A percentile compares a stretch with the other conserved stretches of the same genome.
Evolutionary conservation across 371 early-diverging fungal genomes (phyloP).

Genomic region (Lichtheimia ornata): DNA sequence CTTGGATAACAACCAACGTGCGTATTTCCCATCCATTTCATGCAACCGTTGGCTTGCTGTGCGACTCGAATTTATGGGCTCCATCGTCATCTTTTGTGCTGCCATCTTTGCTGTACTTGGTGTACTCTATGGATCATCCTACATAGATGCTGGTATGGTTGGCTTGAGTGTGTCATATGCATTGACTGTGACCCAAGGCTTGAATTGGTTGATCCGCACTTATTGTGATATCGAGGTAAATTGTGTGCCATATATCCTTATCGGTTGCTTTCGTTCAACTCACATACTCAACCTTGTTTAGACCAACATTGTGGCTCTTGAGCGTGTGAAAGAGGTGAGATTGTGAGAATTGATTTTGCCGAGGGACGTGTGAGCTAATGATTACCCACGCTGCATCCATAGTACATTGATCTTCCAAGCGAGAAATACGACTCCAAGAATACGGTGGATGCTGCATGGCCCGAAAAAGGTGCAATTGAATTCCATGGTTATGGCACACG

Average conservation of each 20-base stretch:
- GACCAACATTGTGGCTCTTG: constrained; percentile 83
- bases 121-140: constrained; percentile 36
- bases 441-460: constrained; percentile 54
- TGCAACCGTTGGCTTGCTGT: constrained; percentile 93
- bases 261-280: background rate
- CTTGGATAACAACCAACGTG: constrained; percentile 79
- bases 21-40: constrained; percentile 77
- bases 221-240: constrained; percentile 46
- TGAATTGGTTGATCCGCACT: constrained; percentile 84
- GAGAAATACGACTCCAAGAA: constrained; percentile 72
- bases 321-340: constrained; percentile 77
- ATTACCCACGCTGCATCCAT: background rate
- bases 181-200: constrained; percentile 74
- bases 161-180: constrained; percentile 92
- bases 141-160: constrained; percentile 73
- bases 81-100: constrained; percentile 66
- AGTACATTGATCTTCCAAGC: constrained; percentile 76
- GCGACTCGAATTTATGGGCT: constrained; percentile 79
- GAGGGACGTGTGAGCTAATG: background rate
- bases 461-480: constrained; percentile 64
- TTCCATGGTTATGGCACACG: constrained; percentile 66
- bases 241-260: background rate
- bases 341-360: constrained; percentile 2
- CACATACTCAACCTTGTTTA: constrained; percentile 21
- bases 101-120: constrained; percentile 66